Evolutionary conservation across 2,329 filamentous ascomycete species (phyloP).

Genomic region (Rutstroemia sydowiana): DNA sequence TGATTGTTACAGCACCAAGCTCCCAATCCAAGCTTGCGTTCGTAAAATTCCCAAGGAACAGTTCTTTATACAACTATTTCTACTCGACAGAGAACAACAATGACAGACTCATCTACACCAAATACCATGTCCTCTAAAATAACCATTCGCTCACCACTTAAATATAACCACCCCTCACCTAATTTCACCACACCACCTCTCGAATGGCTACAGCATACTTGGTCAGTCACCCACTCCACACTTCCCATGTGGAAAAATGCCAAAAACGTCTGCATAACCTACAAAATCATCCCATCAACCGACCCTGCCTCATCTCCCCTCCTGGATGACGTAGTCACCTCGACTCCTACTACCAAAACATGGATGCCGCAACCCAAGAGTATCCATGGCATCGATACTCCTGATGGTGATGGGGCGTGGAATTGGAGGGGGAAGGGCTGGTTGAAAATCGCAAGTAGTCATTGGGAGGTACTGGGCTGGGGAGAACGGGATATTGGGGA

Average conservation of each 20-base stretch:
- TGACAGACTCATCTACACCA: background rate
- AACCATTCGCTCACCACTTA: constrained; percentile 11
- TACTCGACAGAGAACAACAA: background rate
- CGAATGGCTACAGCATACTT: constrained; percentile 57
- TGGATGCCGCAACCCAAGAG: constrained; percentile 44
- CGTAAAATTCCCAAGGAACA: background rate
- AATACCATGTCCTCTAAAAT: background rate
- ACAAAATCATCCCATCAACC: constrained; percentile 43
- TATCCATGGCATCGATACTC: constrained; percentile 58
- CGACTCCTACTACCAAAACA: constrained; percentile 42
- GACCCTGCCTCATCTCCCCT: constrained; percentile 15
- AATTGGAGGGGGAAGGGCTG: constrained; percentile 73
- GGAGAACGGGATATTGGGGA: constrained; percentile 41
- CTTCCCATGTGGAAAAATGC: constrained; percentile 74
- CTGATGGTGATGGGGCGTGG: constrained; percentile 43
- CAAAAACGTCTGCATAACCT: constrained; percentile 74
- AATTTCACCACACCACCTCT: constrained; percentile 25
- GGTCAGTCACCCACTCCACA: constrained; percentile 69
- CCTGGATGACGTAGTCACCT: constrained; percentile 67
- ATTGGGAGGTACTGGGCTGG: constrained; percentile 79
- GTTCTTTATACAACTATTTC: background rate
- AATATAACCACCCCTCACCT: constrained; percentile 11
- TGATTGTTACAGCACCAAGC: background rate
- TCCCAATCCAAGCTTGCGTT: background rate
- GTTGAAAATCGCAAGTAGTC: constrained; percentile 62